Conservation (phyloP, 2,329 filamentous ascomycete species). For the Rutstroemia sp. region DNA sequence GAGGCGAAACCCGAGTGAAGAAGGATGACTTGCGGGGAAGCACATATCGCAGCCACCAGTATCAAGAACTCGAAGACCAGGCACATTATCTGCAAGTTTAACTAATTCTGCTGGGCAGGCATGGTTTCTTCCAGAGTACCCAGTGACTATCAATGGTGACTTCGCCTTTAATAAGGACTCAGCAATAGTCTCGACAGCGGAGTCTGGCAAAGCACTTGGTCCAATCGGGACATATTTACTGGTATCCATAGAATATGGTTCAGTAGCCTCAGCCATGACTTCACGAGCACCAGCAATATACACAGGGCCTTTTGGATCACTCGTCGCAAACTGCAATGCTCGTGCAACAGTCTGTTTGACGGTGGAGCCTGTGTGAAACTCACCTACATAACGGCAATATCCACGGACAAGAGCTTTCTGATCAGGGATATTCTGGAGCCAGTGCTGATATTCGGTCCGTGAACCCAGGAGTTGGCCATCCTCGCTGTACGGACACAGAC, state of each 20-base stretch:
- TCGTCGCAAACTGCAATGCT: constrained; percentile 1
- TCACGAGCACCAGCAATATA: background rate
- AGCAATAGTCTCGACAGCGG: background rate
- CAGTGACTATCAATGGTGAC: constrained; percentile 60
- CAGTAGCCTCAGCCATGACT: background rate
- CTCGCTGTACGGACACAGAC: background rate
- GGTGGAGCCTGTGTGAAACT: background rate
- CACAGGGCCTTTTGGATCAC: background rate
- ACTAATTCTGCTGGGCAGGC: constrained; percentile 54
- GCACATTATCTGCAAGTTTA: constrained; percentile 55
- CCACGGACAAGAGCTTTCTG: constrained; percentile 1
- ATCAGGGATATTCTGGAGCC: background rate
- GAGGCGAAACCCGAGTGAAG: constrained; percentile 62
- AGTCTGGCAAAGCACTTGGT: background rate
- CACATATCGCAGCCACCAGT: constrained; percentile 72
- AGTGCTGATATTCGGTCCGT: constrained; percentile 1
- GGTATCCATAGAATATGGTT: background rate
- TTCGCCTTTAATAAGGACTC: background rate
- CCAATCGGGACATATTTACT: background rate
- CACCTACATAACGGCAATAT: constrained; percentile 1
- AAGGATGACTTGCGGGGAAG: constrained; percentile 61
- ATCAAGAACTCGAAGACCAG: constrained; percentile 61
- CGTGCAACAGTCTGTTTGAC: background rate
- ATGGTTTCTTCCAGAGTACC: constrained; percentile 62
- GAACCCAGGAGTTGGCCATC: background rate